phyloP scores from a whole-genome alignment of 2,329 filamentous ascomycete species.

The Penicillium sp. region DNA sequence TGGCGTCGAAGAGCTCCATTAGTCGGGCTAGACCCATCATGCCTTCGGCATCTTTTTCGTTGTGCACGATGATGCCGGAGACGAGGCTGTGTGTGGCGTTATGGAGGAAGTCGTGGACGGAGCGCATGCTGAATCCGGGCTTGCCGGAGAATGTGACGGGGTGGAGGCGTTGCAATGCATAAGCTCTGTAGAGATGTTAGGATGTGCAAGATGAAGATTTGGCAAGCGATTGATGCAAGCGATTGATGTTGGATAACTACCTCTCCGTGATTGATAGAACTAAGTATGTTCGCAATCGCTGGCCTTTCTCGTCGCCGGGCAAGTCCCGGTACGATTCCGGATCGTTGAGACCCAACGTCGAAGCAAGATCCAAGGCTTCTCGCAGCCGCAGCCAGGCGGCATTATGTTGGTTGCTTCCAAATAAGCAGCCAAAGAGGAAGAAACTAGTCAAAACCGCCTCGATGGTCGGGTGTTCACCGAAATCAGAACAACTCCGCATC shows the following conservation, averaged over 20 bases:
- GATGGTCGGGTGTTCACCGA: slow-evolving; percentile 45
- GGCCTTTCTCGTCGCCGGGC: slow-evolving; percentile 41
- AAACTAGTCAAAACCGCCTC: slow-evolving; percentile 65
- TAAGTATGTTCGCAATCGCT: slow-evolving; percentile 40
- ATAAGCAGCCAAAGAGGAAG: slow-evolving; percentile 73
- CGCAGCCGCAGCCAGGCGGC: slow-evolving; percentile 77
- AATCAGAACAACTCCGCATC: slow-evolving; percentile 47
- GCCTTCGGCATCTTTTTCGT: slow-evolving; percentile 45
- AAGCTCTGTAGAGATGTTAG: slow-evolving; percentile 33
- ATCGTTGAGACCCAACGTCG: slow-evolving; percentile 44
- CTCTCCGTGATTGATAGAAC: slow-evolving; percentile 42
- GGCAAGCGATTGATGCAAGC: no score
- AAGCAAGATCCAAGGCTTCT: slow-evolving; percentile 59
- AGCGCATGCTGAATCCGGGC: slow-evolving; percentile 43
- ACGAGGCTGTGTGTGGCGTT: slow-evolving; percentile 39
- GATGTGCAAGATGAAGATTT: background rate
- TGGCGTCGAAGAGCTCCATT: slow-evolving; percentile 49
- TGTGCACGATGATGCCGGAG: slow-evolving; percentile 46
- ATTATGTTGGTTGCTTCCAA: slow-evolving; percentile 71
- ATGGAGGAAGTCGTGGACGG: slow-evolving; percentile 45
- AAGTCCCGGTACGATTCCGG: slow-evolving; percentile 42
- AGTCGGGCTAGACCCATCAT: slow-evolving; percentile 48
- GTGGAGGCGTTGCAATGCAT: slow-evolving; percentile 47
- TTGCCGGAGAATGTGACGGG: slow-evolving; percentile 47
- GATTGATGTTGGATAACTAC: slow-evolving; percentile 14